Evolutionary conservation across 306 rosid genomes (phyloP).

Genomic region (Dryas alaskensis): DNA sequence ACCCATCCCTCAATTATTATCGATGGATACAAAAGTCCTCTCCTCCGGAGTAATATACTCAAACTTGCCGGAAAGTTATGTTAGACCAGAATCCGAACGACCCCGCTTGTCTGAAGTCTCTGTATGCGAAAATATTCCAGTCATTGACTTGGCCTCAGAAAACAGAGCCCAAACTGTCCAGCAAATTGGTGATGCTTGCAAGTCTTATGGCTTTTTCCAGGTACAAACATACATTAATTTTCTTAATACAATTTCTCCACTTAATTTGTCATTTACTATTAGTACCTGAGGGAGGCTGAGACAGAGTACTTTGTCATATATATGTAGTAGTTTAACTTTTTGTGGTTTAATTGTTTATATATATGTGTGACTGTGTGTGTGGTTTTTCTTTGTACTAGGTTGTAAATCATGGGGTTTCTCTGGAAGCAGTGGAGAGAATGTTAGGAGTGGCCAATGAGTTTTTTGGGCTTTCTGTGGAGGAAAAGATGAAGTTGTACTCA

Average conservation of each 20-base stretch:
- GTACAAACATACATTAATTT: constrained; percentile 19
- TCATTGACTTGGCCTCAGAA: constrained; percentile 54
- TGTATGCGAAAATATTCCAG: constrained; percentile 57
- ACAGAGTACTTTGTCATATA: too few species aligned
- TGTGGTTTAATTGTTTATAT: not conserved
- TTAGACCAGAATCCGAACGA: constrained; percentile 81
- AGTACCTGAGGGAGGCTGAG: too few species aligned
- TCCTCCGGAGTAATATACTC: constrained; percentile 51
- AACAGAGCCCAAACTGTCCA: constrained; percentile 33
- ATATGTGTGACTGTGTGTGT: not conserved
- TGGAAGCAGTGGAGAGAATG: constrained; percentile 52
- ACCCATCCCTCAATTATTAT: not conserved
- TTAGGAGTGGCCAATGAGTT: constrained; percentile 52
- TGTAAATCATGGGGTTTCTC: constrained; percentile 63
- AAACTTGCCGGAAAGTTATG: constrained; percentile 62
- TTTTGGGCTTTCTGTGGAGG: constrained; percentile 66
- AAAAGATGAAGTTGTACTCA: constrained; percentile 81
- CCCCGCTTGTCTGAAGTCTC: constrained; percentile 65
- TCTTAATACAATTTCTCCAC: too few species aligned
- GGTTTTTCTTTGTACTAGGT: constrained; percentile 38
- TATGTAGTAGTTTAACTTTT: not conserved
- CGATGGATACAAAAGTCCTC: constrained; percentile 56
- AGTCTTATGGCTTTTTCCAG: constrained; percentile 74
- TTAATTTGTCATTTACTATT: not conserved
- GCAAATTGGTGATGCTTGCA: constrained; percentile 68